Conservation (phyloP, 2,329 filamentous ascomycete species). For the Sarocladium strictum region DNA sequence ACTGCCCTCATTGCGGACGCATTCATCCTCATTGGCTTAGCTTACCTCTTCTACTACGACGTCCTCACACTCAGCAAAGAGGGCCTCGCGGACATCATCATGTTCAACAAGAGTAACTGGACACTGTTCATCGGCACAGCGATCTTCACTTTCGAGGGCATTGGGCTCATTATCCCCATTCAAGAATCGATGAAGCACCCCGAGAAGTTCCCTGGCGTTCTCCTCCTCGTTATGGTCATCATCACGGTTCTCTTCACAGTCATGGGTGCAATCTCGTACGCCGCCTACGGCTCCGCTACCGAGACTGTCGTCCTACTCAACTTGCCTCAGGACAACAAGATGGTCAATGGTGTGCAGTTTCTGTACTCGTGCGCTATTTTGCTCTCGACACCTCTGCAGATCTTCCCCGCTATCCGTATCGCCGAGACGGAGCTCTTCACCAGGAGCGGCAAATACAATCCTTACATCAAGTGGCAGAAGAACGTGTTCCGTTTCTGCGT, state of each 20-base stretch:
- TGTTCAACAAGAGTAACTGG: slow-evolving; percentile 90
- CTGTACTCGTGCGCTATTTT: slow-evolving; percentile 98
- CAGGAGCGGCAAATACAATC: slow-evolving; percentile 93
- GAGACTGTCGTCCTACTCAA: slow-evolving; percentile 97
- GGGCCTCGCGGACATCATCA: slow-evolving; percentile 77
- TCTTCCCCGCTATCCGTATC: slow-evolving; percentile 96
- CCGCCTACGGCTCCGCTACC: slow-evolving; percentile 89
- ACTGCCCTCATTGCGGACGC: slow-evolving; percentile 89
- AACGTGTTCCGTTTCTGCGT: slow-evolving; percentile 93
- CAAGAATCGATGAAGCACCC: slow-evolving; percentile 95
- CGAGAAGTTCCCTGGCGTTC: slow-evolving; percentile 81
- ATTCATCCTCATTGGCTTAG: slow-evolving; percentile 86
- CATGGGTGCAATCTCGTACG: slow-evolving; percentile 91
- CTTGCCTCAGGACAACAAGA: slow-evolving; percentile 87
- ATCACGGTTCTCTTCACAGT: slow-evolving; percentile 87
- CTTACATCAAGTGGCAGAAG: slow-evolving; percentile 99
- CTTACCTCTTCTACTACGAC: slow-evolving; percentile 96
- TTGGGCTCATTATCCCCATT: slow-evolving; percentile 95
- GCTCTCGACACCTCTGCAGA: slow-evolving; percentile 88
- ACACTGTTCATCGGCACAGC: slow-evolving; percentile 97
- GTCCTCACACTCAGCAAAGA: slow-evolving; percentile 72
- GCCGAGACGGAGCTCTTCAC: slow-evolving; percentile 93
- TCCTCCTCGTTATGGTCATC: slow-evolving; percentile 88
- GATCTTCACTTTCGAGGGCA: slow-evolving; percentile 98
- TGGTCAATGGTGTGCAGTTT: slow-evolving; percentile 94